Conservation (phyloP, 164 flowering plant species). For the Brasenia schreberi region DNA sequence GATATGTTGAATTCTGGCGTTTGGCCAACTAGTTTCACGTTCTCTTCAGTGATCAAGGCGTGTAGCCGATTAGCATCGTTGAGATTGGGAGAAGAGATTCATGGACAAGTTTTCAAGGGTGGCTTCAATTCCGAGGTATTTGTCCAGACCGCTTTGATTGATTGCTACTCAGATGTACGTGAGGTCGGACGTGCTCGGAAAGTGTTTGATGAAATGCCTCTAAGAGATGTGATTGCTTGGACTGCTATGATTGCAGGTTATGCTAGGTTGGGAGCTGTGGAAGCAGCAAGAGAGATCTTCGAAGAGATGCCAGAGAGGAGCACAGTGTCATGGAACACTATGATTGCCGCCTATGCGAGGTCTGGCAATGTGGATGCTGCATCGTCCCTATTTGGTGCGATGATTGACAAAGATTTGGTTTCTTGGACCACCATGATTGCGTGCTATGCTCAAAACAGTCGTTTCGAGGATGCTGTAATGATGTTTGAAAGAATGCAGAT, state of each 20-base stretch:
- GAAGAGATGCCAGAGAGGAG: slow-evolving; percentile 58
- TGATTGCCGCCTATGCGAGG: slow-evolving; percentile 62
- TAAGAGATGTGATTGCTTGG: slow-evolving; percentile 63
- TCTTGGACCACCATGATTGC: slow-evolving; percentile 84
- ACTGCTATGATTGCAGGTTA: slow-evolving; percentile 45
- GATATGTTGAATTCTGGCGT: slow-evolving; percentile 29
- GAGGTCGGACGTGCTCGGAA: slow-evolving; percentile 20
- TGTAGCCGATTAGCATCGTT: slow-evolving; percentile 18
- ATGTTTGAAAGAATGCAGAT: slow-evolving; percentile 40
- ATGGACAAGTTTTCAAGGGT: slow-evolving; percentile 48
- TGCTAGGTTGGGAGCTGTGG: slow-evolving; percentile 34
- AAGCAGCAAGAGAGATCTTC: slow-evolving; percentile 40
- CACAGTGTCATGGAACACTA: slow-evolving; percentile 52
- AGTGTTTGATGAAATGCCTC: slow-evolving; percentile 78
- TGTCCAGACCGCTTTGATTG: slow-evolving; percentile 57
- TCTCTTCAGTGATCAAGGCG: slow-evolving; percentile 54
- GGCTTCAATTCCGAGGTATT: slow-evolving; percentile 44
- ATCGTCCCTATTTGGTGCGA: slow-evolving; percentile 29
- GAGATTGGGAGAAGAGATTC: slow-evolving; percentile 38
- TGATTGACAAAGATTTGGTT: slow-evolving; percentile 51
- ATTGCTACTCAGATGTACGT: slow-evolving; percentile 34
- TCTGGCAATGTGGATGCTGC: slow-evolving; percentile 40
- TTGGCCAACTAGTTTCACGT: slow-evolving; percentile 49
- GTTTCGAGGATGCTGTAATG: slow-evolving; percentile 33
- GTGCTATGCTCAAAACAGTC: slow-evolving; percentile 46